phyloP scores from a whole-genome alignment of 2,329 filamentous ascomycete genomes.

The Aspergillus pseudoterreus region DNA sequence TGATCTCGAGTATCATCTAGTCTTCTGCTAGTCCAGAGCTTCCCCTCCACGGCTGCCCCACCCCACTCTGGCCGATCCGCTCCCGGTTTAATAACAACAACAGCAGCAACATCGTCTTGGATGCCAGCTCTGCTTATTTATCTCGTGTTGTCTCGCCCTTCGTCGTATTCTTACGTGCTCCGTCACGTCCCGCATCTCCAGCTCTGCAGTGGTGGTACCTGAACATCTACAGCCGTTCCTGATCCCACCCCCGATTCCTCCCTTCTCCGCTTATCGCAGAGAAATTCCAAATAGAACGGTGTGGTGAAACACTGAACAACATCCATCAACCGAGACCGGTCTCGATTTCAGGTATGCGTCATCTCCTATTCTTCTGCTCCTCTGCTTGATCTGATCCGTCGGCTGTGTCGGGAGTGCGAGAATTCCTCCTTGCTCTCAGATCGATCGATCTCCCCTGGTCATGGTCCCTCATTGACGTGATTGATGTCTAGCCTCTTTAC shows the following conservation, averaged over 20 bases:
- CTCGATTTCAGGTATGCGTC: background rate
- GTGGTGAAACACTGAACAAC: background rate
- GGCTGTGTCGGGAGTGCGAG: background rate
- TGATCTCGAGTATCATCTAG: background rate
- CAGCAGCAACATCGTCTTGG: background rate
- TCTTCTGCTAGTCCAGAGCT: background rate
- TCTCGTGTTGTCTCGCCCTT: too few relatives aligned
- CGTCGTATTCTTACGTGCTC: background rate
- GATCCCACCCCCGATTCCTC: background rate
- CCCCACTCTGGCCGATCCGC: conserved; percentile 16
- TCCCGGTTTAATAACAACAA: conserved; percentile 16
- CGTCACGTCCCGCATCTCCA: background rate
- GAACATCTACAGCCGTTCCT: background rate
- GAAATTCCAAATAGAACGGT: background rate
- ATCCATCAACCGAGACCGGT: background rate
- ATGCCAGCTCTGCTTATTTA: background rate
- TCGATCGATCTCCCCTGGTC: background rate
- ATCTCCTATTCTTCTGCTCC: background rate
- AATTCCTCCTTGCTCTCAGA: too few relatives aligned
- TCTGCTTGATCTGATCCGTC: background rate
- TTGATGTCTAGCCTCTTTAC: background rate
- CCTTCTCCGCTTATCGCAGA: background rate
- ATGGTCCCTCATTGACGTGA: background rate
- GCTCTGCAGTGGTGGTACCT: background rate
- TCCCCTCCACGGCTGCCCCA: conserved; percentile 13